These are phyloP conservation scores for Teunomyces lycoperdinae DNA, from an alignment of 805 yeast species.

Conservation along the genomic window DNA sequence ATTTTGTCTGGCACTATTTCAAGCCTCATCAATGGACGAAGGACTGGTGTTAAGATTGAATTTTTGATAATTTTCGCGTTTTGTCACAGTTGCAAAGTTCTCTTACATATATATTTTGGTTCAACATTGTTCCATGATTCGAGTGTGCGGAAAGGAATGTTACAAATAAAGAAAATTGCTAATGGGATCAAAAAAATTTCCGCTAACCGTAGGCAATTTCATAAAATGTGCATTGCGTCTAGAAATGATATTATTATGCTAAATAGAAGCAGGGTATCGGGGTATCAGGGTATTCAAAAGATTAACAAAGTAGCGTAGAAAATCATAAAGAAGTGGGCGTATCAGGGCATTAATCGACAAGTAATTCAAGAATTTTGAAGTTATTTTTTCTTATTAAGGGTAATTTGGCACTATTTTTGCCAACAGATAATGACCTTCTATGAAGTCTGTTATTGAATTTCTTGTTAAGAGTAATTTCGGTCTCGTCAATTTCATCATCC, in stretches of 20 bases:
- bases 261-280: background rate
- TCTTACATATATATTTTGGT: background rate
- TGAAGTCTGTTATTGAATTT: constrained; percentile 11
- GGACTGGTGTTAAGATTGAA: too few relatives aligned
- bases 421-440: constrained; percentile 37
- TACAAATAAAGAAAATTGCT: background rate
- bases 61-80: too few relatives aligned
- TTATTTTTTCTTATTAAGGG: constrained; percentile 32
- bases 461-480: constrained; percentile 12
- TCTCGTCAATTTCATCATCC: constrained; percentile 17
- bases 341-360: background rate
- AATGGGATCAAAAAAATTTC: background rate
- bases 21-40: too few relatives aligned
- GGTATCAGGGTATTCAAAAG: background rate
- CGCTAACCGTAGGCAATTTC: background rate
- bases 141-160: background rate
- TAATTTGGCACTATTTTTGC: constrained; percentile 35
- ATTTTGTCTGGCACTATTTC: too few relatives aligned
- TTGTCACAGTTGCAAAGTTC: too few relatives aligned
- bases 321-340: background rate
- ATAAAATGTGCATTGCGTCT: background rate
- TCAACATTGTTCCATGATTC: background rate
- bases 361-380: constrained; percentile 18
- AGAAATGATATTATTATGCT: background rate
- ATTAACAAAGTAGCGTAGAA: background rate